Base-by-base conservation (phyloP, 345 rosid genomes). In the Sapria himalayana region DNA sequence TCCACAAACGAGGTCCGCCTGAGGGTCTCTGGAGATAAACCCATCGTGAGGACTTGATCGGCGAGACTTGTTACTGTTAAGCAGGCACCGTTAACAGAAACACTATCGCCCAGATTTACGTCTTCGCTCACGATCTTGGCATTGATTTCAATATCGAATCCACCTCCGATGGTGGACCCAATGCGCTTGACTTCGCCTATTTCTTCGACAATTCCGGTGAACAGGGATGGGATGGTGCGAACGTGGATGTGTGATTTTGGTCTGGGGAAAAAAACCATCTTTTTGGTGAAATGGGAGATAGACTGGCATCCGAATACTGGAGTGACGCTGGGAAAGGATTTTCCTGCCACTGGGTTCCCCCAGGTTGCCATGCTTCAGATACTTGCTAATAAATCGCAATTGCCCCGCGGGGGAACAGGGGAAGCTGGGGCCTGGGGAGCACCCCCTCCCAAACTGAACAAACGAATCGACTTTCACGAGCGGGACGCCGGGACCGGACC, bases 131-230 rank as follows among this genome's bases (percentile, higher is more conserved):
- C 84, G n/a, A 66, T 73, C 62, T 41, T 57, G 0, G 86, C 94
- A 6, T 15, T 48, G 53, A 81, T 66, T 52, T 61, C 73, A 38
- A 78, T 67, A 56, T 67, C 67, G 52, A 81, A 60, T 1, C 92
- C 94, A 34, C 79, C 92, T 13, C 65, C 69, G 3, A 35, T 47
- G 11, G 65, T 70, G 43, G 41, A 36, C 18, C 93, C 92, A 14
- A 78, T 27, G 31, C 52, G 47, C 52, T 64, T 54, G 43, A 85
- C 51, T 37, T 76, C 46, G 0, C 94, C 96, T 71, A 85, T 60
- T 49, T 81, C 96, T 50, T 85, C 94, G 17, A 85, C 84, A 41
- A 81, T 81, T 11, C 92, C 94, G 0, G 89, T 85, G 60, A 85
- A 81, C 11, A 85, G 84, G 13, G 52, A 71, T 31, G 63, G 70